Evolutionary conservation across 805 yeast genomes (phyloP).

Genomic region (Blastobotrys attinorum): DNA sequence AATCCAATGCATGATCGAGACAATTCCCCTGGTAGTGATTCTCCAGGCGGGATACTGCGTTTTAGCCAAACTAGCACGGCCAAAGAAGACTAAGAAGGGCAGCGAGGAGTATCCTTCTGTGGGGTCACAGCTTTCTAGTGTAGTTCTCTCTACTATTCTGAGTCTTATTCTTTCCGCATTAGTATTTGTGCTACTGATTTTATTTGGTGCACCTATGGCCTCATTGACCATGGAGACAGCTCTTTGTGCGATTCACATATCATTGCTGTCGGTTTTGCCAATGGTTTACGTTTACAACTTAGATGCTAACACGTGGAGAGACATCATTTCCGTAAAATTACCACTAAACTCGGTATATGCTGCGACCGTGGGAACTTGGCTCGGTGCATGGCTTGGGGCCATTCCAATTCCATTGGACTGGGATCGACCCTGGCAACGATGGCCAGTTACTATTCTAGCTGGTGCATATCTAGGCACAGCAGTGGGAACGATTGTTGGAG

Average conservation of each 20-base stretch:
- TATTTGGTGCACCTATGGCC: constrained; percentile 78
- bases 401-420: constrained; percentile 92
- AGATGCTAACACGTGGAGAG: constrained; percentile 41
- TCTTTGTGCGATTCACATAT: constrained; percentile 52
- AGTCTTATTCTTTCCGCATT: constrained; percentile 24
- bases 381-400: constrained; percentile 91
- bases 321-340: constrained; percentile 23
- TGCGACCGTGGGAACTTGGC: constrained; percentile 34
- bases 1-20: constrained; percentile 13
- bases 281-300: constrained; percentile 48
- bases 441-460: constrained; percentile 83
- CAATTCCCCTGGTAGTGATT: constrained; percentile 12
- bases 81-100: constrained; percentile 3
- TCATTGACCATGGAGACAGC: constrained; percentile 47
- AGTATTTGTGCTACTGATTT: constrained; percentile 34
- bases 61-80: neutral
- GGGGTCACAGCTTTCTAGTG: constrained; percentile 10
- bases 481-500: constrained; percentile 44
- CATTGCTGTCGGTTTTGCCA: constrained; percentile 55
- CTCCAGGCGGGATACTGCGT: constrained; percentile 21
- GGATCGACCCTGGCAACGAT: constrained; percentile 95
- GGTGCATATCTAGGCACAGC: constrained; percentile 75
- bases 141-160: constrained; percentile 25
- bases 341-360: constrained; percentile 29
- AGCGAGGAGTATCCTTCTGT: neutral